Evolutionary conservation across 2,329 filamentous ascomycete species (phyloP).

Genomic region (Ophiostoma ulmi): DNA sequence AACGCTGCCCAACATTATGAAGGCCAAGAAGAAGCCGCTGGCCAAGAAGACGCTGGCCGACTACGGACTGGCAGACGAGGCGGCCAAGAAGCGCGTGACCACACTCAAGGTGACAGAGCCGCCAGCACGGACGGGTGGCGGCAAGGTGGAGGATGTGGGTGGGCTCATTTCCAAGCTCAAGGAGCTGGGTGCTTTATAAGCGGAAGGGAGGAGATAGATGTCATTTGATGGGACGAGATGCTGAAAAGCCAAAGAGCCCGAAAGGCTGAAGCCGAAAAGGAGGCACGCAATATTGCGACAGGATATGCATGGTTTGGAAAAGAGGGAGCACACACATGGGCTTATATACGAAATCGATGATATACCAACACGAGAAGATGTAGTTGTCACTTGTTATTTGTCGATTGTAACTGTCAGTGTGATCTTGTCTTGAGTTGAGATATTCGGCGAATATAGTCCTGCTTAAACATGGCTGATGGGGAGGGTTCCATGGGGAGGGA

Average conservation of each 20-base stretch:
- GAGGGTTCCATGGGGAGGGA: too few species aligned
- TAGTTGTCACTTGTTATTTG: too few species aligned
- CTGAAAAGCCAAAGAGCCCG: too few species aligned
- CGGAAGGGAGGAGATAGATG: background rate
- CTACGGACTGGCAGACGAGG: constrained; percentile 70
- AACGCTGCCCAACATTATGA: constrained; percentile 98
- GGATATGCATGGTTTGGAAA: constrained; percentile 6
- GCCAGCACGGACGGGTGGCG: constrained; percentile 78
- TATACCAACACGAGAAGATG: background rate
- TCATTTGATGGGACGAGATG: background rate
- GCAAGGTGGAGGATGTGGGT: constrained; percentile 96
- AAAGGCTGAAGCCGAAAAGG: background rate
- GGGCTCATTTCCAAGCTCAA: constrained; percentile 91
- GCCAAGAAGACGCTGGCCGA: constrained; percentile 87
- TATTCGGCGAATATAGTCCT: too few species aligned
- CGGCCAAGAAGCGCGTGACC: constrained; percentile 72
- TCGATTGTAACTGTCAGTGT: too few species aligned
- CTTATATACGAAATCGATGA: background rate
- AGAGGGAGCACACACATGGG: background rate
- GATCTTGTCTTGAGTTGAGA: too few species aligned
- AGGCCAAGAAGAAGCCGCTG: constrained; percentile 99
- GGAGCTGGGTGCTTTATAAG: constrained; percentile 83
- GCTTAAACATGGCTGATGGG: too few species aligned
- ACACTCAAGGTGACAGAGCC: constrained; percentile 89
- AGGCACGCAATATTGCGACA: background rate